Conservation (phyloP, 176 grass and related monocot genomes). For the Avena atlantica region DNA sequence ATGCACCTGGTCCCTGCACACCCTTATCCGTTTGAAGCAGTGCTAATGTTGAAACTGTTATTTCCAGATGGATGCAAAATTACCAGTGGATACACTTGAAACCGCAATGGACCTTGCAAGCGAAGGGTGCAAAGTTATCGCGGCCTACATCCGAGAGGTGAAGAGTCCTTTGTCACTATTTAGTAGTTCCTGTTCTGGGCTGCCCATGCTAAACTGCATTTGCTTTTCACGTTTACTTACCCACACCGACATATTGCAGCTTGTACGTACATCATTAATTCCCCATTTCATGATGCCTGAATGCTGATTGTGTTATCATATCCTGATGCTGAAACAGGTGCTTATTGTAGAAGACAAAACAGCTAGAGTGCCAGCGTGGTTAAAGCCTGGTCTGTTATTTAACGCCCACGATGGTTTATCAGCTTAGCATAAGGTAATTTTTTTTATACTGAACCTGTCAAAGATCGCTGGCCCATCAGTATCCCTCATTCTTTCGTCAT, state of each 20-base stretch:
- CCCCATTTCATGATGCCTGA: not conserved
- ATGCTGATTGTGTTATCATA: not conserved
- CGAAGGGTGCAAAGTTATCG: slow-evolving; percentile 92
- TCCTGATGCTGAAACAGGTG: slow-evolving; percentile 44
- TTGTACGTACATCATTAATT: not conserved
- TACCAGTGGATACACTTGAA: slow-evolving; percentile 87
- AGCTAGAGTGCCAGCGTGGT: slow-evolving; percentile 66
- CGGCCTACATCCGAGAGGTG: slow-evolving; percentile 69
- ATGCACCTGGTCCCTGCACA: not conserved
- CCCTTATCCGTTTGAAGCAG: slow-evolving; percentile 23
- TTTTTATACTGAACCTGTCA: not conserved
- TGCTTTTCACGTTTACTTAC: no score
- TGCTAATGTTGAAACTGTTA: slow-evolving; percentile 14
- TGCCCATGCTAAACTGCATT: not conserved
- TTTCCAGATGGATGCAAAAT: slow-evolving; percentile 93
- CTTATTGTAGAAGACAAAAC: slow-evolving; percentile 78
- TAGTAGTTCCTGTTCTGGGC: not conserved
- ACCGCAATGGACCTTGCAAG: slow-evolving; percentile 82
- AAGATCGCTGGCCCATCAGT: not conserved
- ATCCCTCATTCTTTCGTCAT: not conserved
- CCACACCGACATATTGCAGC: no score
- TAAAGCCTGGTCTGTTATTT: slow-evolving; percentile 12
- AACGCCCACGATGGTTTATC: not conserved
- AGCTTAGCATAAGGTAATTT: not conserved
- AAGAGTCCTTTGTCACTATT: slow-evolving; percentile 25